phyloP scores from a whole-genome alignment of 2,329 filamentous ascomycete genomes.

The Stylonectria norvegica region DNA sequence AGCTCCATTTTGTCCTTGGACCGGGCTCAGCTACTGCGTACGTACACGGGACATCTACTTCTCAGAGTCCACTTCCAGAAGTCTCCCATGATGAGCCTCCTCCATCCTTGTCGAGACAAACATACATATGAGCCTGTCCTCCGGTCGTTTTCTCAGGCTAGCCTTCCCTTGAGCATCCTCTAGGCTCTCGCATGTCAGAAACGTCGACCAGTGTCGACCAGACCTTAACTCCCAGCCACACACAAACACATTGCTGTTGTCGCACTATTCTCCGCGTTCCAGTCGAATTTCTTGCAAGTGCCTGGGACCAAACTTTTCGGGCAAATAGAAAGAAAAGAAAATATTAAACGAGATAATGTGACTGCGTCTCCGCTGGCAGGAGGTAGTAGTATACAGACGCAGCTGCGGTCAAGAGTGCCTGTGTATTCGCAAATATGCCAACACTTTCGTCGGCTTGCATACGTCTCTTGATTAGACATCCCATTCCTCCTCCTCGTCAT shows the following conservation, averaged over 20 bases:
- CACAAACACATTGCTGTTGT: too few species aligned
- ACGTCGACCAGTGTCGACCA: slow-evolving; percentile 16
- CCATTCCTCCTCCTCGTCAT: slow-evolving; percentile 48
- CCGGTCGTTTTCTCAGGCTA: slow-evolving; percentile 4
- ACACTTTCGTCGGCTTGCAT: too few species aligned
- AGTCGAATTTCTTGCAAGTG: too few species aligned
- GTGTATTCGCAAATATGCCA: neutral
- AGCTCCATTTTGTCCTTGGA: too few species aligned
- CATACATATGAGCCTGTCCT: too few species aligned
- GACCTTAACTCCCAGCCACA: slow-evolving; percentile 29
- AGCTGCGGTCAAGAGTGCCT: neutral
- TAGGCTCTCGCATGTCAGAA: slow-evolving; percentile 7
- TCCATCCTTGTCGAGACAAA: too few species aligned
- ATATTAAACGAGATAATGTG: slow-evolving; percentile 9
- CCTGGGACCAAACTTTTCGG: neutral
- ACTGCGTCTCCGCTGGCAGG: neutral
- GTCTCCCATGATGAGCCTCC: too few species aligned
- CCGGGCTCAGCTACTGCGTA: too few species aligned
- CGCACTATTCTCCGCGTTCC: neutral
- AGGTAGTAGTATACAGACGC: neutral
- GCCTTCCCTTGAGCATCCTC: slow-evolving; percentile 10
- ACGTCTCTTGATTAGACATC: slow-evolving; percentile 40
- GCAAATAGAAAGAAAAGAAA: slow-evolving; percentile 13
- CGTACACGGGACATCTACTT: too few species aligned
- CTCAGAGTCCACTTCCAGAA: too few species aligned